These are phyloP conservation scores for Tubosaeta brunneosetosa DNA, from an alignment of 768 basidiomycete genomes.

Conservation along the genomic window DNA sequence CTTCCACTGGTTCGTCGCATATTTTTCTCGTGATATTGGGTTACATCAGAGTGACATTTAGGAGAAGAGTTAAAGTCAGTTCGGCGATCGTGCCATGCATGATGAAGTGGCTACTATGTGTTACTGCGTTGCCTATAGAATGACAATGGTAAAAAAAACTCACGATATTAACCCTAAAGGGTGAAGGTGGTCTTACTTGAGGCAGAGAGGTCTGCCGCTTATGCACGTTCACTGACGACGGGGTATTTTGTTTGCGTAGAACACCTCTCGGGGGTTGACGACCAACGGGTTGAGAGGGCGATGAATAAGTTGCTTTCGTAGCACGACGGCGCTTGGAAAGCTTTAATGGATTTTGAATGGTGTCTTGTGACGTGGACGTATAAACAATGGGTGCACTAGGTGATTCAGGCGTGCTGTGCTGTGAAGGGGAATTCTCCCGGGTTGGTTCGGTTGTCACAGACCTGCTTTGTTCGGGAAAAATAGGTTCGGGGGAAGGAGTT, in stretches of 20 bases:
- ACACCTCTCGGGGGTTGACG: neutral
- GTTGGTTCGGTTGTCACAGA: neutral
- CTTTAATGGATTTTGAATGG: constrained; percentile 1
- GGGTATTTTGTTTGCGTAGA: constrained; percentile 7
- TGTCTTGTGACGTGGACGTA: neutral
- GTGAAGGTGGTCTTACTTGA: constrained; percentile 22
- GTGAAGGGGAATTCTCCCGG: neutral
- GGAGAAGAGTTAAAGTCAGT: constrained; percentile 12
- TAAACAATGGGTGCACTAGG: neutral
- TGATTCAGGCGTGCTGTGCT: neutral
- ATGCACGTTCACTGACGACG: neutral
- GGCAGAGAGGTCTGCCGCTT: constrained; percentile 14
- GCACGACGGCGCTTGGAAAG: constrained; percentile 4
- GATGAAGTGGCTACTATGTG: constrained; percentile 25
- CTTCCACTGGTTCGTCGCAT: constrained; percentile 9
- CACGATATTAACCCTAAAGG: constrained; percentile 25
- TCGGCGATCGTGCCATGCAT: constrained; percentile 27
- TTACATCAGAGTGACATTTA: neutral
- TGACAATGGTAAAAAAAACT: constrained; percentile 2
- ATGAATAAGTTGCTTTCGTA: neutral
- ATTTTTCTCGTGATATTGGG: neutral
- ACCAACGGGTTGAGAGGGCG: constrained; percentile 1
- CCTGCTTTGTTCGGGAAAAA: neutral
- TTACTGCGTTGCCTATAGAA: constrained; percentile 9
- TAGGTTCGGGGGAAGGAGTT: neutral